These are phyloP conservation scores for Nicotiana otophora DNA, from an alignment of 257 asterid species.

Conservation along the genomic window DNA sequence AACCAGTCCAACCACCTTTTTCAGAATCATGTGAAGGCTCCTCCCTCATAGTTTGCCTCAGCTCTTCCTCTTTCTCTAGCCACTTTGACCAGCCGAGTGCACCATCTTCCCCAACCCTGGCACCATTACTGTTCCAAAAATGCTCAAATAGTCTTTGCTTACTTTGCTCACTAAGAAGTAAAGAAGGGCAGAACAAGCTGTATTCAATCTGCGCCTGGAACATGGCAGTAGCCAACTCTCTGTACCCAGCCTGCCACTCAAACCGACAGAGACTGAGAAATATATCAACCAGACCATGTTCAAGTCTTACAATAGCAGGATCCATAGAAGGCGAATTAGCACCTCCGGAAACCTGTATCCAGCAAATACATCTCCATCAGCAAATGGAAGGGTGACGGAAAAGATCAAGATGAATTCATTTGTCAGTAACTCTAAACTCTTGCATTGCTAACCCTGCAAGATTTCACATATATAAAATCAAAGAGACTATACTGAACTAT, in stretches of 20 bases:
- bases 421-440: not conserved
- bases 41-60: slow-evolving; percentile 67
- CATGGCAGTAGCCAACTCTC: slow-evolving; percentile 91
- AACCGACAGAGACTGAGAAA: slow-evolving; percentile 80
- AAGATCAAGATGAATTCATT: not conserved
- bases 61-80: slow-evolving; percentile 93
- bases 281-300: slow-evolving; percentile 75
- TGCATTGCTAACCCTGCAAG: not conserved
- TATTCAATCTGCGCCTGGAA: slow-evolving; percentile 91
- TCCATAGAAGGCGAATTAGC: slow-evolving; percentile 39
- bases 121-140: slow-evolving; percentile 88
- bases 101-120: slow-evolving; percentile 94
- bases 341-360: slow-evolving; percentile 53
- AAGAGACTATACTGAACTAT: not conserved
- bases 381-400: not conserved
- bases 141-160: slow-evolving; percentile 83
- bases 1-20: slow-evolving; percentile 97
- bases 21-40: slow-evolving; percentile 49
- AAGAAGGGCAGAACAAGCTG: slow-evolving; percentile 71
- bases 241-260: slow-evolving; percentile 96
- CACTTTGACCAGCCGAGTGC: slow-evolving; percentile 95
- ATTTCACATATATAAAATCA: not conserved
- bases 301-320: slow-evolving; percentile 47
- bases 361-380: slow-evolving; percentile 13
- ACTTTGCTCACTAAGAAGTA: slow-evolving; percentile 80